Evolutionary conservation across 2,329 filamentous ascomycete species (phyloP).

Genomic region (Aspergillus proliferans): DNA sequence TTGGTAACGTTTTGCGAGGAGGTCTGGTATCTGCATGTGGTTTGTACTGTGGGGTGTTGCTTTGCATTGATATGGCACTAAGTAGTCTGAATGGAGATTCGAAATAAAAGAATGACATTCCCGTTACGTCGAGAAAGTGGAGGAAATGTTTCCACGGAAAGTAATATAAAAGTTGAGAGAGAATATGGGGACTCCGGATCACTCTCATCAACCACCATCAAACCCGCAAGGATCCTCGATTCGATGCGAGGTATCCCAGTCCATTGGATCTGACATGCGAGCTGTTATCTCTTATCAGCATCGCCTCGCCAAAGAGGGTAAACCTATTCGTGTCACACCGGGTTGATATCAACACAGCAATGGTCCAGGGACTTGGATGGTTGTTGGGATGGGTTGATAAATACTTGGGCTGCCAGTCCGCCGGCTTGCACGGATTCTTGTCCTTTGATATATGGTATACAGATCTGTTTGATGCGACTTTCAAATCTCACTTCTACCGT

Average conservation of each 20-base stretch:
- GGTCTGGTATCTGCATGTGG: no score
- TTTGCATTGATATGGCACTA: no score
- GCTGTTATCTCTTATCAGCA: conserved; percentile 10
- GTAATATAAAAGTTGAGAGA: no score
- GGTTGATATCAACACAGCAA: neutral
- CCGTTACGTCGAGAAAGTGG: no score
- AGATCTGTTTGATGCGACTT: neutral
- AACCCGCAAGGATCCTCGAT: no score
- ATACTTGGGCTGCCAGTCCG: neutral
- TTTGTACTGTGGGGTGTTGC: no score
- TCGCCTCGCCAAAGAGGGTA: conserved; percentile 21
- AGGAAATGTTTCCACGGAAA: no score
- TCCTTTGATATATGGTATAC: neutral
- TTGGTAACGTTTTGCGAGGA: no score
- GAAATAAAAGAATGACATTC: no score
- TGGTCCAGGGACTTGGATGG: conserved; percentile 6
- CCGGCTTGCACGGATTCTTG: neutral
- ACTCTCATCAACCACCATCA: no score
- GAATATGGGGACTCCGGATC: no score
- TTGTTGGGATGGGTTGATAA: neutral
- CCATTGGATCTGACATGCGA: neutral
- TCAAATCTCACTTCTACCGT: neutral
- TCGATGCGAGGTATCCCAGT: neutral
- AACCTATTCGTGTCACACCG: conserved; percentile 10
- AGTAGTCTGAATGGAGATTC: no score